phyloP scores from a whole-genome alignment of 495 filamentous ascomycete genomes.

The Penicillium samsonianum region DNA sequence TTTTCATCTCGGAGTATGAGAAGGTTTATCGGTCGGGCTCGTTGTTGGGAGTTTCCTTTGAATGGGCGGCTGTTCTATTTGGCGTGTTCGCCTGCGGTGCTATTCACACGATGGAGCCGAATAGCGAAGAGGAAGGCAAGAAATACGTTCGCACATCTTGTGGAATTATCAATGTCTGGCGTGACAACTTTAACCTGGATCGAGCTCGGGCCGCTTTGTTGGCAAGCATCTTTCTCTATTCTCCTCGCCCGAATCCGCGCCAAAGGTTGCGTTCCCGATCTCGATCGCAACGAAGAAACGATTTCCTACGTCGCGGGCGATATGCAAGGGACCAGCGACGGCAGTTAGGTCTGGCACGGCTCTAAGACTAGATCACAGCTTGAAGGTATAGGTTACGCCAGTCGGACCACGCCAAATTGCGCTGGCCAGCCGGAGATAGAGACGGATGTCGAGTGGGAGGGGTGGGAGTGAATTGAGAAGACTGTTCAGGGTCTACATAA shows the following conservation, averaged over 20 bases:
- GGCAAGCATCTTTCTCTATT: slow-evolving; percentile 75
- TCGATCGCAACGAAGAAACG: slow-evolving; percentile 84
- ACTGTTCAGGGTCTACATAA: slow-evolving; percentile 49
- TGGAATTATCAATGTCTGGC: slow-evolving; percentile 74
- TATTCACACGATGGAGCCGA: slow-evolving; percentile 64
- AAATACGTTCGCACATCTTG: slow-evolving; percentile 71
- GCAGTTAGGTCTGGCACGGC: slow-evolving; percentile 87
- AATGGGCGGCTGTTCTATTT: slow-evolving; percentile 83
- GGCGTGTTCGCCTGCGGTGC: slow-evolving; percentile 82
- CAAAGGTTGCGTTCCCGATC: slow-evolving; percentile 50
- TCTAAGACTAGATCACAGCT: slow-evolving; percentile 53
- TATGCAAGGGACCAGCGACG: slow-evolving; percentile 76
- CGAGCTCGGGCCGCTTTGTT: slow-evolving; percentile 73
- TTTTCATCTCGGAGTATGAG: slow-evolving; percentile 75
- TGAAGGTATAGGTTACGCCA: slow-evolving; percentile 27
- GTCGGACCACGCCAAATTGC: slow-evolving; percentile 2
- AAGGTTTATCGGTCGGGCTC: slow-evolving; percentile 68
- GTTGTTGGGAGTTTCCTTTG: slow-evolving; percentile 62
- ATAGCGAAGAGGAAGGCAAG: slow-evolving; percentile 62
- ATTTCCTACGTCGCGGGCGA: slow-evolving; percentile 86
- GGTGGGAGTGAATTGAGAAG: slow-evolving; percentile 55
- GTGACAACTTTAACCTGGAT: slow-evolving; percentile 78
- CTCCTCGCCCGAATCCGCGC: slow-evolving; percentile 58
- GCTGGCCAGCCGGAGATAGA: slow-evolving; percentile 8
- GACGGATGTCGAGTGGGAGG: slow-evolving; percentile 44